A percentile compares a stretch with the other conserved stretches of the same genome.
Evolutionary conservation across 2,329 filamentous ascomycete species (phyloP).

Genomic region (Biscogniauxia marginata): DNA sequence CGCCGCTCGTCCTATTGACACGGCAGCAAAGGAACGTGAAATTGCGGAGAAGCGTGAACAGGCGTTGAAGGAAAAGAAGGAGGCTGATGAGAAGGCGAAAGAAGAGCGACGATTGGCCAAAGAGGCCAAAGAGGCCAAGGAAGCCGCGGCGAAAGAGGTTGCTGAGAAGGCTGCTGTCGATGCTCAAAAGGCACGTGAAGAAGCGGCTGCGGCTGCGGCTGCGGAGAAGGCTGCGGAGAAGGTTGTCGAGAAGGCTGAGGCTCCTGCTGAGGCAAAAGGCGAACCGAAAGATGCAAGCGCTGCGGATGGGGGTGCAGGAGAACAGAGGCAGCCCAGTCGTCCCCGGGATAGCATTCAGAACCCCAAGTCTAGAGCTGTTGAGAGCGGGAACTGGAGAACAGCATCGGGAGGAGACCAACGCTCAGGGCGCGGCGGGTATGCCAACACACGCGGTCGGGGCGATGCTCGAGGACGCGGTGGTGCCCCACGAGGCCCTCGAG

Average conservation of each 20-base stretch:
- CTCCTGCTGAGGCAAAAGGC: conserved; percentile 29
- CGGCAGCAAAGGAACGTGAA: conserved; percentile 81
- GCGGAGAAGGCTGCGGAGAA: conserved; percentile 22
- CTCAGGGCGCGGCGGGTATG: conserved; percentile 31
- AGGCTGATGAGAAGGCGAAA: conserved; percentile 82
- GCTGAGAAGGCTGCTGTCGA: conserved; percentile 38
- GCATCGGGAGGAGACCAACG: conserved; percentile 47
- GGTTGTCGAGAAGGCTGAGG: conserved; percentile 32
- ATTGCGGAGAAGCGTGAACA: conserved; percentile 85
- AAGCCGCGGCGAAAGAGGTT: conserved; percentile 60
- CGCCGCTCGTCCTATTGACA: conserved; percentile 91
- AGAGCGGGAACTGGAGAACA: conserved; percentile 61
- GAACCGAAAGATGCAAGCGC: conserved; percentile 28
- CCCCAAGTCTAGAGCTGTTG: conserved; percentile 54
- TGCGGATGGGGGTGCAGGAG: conserved; percentile 37
- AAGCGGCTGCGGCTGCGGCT: no score
- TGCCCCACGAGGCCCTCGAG: conserved; percentile 41
- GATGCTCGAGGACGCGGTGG: conserved; percentile 44
- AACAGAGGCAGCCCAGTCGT: conserved; percentile 47
- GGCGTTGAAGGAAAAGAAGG: conserved; percentile 76
- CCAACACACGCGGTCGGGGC: conserved; percentile 31
- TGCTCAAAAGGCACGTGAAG: conserved; percentile 26
- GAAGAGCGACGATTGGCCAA: conserved; percentile 68
- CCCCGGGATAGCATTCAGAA: conserved; percentile 45
- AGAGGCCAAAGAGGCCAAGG: conserved; percentile 66